Percentiles rank a stretch among this genome's conserved stretches.
Evolutionary conservation across 208 protist species (phyloP).

Genomic region (Plasmodiophora brassicae): DNA sequence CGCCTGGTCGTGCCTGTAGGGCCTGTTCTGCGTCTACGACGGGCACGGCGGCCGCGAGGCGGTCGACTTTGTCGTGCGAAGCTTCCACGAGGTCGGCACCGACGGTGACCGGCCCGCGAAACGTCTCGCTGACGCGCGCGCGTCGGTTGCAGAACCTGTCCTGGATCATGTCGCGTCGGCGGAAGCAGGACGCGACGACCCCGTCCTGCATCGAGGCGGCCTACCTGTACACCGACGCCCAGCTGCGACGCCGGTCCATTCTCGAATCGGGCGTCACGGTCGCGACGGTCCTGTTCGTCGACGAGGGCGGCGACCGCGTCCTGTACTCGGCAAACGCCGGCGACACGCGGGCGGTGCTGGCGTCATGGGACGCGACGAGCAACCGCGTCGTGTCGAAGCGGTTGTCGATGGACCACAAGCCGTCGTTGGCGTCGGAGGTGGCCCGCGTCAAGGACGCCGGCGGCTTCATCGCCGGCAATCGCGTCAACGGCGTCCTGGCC

Average conservation of each 20-base stretch:
- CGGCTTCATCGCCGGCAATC: background rate
- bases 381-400: too few relatives aligned
- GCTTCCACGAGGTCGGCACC: background rate
- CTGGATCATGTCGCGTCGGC: too few relatives aligned
- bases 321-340: background rate
- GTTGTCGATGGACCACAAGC: constrained; percentile 8
- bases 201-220: background rate
- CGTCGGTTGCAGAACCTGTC: too few relatives aligned
- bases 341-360: background rate
- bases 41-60: background rate
- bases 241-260: background rate
- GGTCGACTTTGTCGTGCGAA: background rate
- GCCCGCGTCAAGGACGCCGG: background rate
- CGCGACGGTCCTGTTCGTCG: background rate
- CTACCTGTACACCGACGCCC: background rate
- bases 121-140: too few relatives aligned
- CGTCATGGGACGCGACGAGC: too few relatives aligned
- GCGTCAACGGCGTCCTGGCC: constrained; percentile 14
- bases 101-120: too few relatives aligned
- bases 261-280: background rate
- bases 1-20: background rate
- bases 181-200: background rate
- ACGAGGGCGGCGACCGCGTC: background rate
- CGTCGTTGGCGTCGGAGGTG: background rate
- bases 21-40: background rate